Base-by-base conservation (phyloP, 2,329 filamentous ascomycete species). In the Penicillium frequentans region DNA sequence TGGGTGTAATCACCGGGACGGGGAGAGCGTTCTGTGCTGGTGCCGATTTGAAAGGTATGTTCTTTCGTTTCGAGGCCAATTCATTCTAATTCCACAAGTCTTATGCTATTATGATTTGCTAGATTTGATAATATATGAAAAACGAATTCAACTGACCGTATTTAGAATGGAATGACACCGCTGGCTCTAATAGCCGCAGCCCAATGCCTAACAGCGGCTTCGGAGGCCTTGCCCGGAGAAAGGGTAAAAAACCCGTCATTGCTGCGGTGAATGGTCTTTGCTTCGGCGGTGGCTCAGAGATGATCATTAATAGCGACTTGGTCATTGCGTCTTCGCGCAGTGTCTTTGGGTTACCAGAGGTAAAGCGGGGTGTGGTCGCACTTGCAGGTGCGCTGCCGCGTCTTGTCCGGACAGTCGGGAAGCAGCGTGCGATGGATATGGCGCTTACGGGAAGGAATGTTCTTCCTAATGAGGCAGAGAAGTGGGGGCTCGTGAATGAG, bases 211-310 rank as follows among this genome's bases (percentile, higher is more conserved):
- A 65, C 11, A 68, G 65, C 8, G 77, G 77, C 13, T 79, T 79
- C 56, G 76, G 71, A 33, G 76, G 75, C 1, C 70, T 82, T 7
- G 77, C 78, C 16, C 74, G 75, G 16, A 75, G 79, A 26, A 67
- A 65, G 9, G 78, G 79, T n/a, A 72, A 72, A 45, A 93, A 93
- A 67, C 90, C 90, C 3, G 79, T 93, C 43, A 81, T 93, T 21
- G 88, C 86, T 4, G 90, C 90, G 0, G 86, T 93, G 23, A 90
- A 91, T 67, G 90, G 90, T 1, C 77, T 90, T 14, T 90, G 87
- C 55, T 81, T 90, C 39, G 90, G 90, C 43, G 90, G 90, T 43
- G 90, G 89, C 1, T 86, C 89, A 74, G 90, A 93, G 77, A 91
- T 92, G 76, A 82, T 85, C 19, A 77, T 89, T 56, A 91, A 91